phyloP scores from a whole-genome alignment of 1,284 basidiomycete genomes.

The Cryptococcus sp. region DNA sequence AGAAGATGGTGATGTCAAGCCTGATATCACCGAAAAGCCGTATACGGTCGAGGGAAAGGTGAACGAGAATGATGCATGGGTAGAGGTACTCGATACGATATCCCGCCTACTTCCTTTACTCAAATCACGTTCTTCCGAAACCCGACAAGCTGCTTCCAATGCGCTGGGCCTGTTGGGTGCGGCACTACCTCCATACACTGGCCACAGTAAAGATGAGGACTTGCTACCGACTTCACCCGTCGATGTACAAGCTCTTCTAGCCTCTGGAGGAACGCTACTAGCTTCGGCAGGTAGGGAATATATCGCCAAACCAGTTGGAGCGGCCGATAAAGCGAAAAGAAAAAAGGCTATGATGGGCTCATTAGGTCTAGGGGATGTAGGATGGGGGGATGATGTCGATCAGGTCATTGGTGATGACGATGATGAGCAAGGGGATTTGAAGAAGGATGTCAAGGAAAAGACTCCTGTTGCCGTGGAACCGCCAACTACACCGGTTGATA shows the following conservation, averaged over 20 bases:
- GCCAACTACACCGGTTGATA: conserved; percentile 25
- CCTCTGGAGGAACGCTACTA: conserved; percentile 23
- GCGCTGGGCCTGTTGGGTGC: conserved; percentile 43
- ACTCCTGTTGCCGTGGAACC: conserved; percentile 6
- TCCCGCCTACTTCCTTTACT: conserved; percentile 45
- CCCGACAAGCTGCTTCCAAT: conserved; percentile 43
- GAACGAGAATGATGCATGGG: conserved; percentile 42
- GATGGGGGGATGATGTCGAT: conserved; percentile 42
- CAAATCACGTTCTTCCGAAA: conserved; percentile 41
- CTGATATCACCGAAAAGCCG: conserved; percentile 1
- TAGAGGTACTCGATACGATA: conserved; percentile 43
- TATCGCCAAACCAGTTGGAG: conserved; percentile 30
- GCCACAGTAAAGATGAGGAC: not conserved
- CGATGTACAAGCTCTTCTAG: conserved; percentile 22
- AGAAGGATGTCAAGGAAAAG: conserved; percentile 8
- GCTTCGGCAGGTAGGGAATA: conserved; percentile 45
- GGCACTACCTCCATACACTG: conserved; percentile 7
- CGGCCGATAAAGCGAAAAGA: conserved; percentile 37
- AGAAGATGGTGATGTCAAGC: not conserved
- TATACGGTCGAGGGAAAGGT: conserved; percentile 12
- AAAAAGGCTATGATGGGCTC: conserved; percentile 45
- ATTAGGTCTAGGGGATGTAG: conserved; percentile 40
- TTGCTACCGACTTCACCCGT: conserved; percentile 16
- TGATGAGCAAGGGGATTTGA: conserved; percentile 31
- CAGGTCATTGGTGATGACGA: conserved; percentile 36